Conservation (phyloP, 345 rosid genomes). For the Passiflora organensis region DNA sequence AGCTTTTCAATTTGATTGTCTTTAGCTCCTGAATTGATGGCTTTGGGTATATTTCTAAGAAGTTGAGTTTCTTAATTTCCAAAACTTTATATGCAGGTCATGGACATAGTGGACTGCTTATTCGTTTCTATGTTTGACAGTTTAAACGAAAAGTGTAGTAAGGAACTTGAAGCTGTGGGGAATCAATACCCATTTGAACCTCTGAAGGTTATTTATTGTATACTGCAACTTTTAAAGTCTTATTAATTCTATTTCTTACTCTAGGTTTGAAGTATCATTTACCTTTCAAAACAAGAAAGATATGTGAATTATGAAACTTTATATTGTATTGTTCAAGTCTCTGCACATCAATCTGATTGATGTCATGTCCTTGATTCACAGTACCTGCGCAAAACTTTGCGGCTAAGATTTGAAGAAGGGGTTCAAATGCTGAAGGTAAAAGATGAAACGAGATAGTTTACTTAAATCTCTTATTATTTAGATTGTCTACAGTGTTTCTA, state of each 20-base stretch:
- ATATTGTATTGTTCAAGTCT: background rate
- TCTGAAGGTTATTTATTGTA: constrained; percentile 50
- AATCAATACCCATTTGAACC: constrained; percentile 79
- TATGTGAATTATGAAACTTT: background rate
- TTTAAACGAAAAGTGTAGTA: constrained; percentile 55
- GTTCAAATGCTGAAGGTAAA: constrained; percentile 83
- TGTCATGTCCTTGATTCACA: constrained; percentile 27
- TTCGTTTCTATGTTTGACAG: constrained; percentile 65
- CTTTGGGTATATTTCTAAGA: constrained; percentile 1
- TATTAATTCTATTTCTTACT: background rate
- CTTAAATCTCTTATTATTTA: background rate
- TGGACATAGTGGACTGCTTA: constrained; percentile 58
- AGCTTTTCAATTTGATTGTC: background rate
- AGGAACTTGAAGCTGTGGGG: constrained; percentile 69
- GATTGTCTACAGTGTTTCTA: background rate
- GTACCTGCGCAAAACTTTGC: constrained; percentile 64
- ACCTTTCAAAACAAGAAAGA: background rate
- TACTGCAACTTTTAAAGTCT: background rate
- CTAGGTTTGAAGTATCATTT: background rate
- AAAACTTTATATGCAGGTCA: no score
- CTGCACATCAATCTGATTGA: constrained; percentile 8
- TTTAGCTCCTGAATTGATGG: background rate
- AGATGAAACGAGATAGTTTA: background rate
- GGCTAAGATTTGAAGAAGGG: constrained; percentile 79
- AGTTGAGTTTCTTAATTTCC: background rate